Conservation (phyloP, 345 rosid genomes). For the Mangifera indica region DNA sequence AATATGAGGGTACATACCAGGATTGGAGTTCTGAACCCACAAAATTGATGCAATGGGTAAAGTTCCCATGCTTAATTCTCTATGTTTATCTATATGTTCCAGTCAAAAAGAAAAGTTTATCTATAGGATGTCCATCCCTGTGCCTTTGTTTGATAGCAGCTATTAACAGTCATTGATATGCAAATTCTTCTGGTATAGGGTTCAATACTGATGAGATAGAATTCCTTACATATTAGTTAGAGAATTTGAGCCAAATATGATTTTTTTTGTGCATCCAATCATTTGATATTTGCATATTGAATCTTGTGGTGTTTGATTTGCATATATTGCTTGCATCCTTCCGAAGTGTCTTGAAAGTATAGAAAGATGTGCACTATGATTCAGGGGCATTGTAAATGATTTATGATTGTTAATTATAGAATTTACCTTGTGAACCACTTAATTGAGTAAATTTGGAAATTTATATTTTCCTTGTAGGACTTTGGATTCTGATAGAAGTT, state of each 20-base stretch:
- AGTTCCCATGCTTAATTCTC: conserved; percentile 12
- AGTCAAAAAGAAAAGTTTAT: no score
- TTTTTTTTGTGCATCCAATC: no score
- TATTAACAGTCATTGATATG: neutral
- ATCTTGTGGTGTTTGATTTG: neutral
- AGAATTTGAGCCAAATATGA: no score
- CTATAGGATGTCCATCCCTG: neutral
- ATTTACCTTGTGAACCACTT: neutral
- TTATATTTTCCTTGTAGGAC: neutral
- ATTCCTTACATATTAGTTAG: no score
- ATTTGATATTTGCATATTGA: no score
- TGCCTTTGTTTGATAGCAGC: neutral
- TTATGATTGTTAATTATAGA: no score
- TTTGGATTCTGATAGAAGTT: neutral
- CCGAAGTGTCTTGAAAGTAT: no score
- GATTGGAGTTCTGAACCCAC: conserved; percentile 85
- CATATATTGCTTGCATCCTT: no score
- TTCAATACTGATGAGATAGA: no score
- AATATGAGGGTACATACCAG: conserved; percentile 75
- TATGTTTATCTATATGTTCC: neutral
- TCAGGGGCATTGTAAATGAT: no score
- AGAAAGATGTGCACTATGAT: no score
- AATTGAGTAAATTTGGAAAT: neutral
- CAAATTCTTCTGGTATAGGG: neutral
- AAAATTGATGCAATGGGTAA: conserved; percentile 89